A percentile compares a stretch with the other conserved stretches of the same genome.
phyloP scores from a whole-genome alignment of 108 stramenopile genomes.

The Fragilariopsis cylindrus region DNA sequence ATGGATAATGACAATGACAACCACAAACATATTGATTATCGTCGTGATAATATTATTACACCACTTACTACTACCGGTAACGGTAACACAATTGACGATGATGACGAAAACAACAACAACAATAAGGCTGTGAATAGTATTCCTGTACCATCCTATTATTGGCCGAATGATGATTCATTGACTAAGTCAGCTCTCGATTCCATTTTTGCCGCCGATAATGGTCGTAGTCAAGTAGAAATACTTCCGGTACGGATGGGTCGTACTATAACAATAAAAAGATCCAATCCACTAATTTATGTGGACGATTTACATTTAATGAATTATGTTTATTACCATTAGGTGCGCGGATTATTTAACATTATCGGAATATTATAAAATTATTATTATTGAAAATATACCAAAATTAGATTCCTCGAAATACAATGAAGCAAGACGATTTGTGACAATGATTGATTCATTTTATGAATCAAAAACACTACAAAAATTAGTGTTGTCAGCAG shows the following conservation, averaged over 20 bases:
- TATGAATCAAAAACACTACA: conserved; percentile 46
- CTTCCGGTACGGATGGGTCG: conserved; percentile 42
- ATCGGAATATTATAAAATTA: conserved; percentile 8
- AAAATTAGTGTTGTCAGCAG: conserved; percentile 25
- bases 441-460: conserved; percentile 60
- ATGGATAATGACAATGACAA: conserved; percentile 22
- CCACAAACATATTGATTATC: conserved; percentile 2
- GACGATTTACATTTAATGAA: conserved; percentile 30
- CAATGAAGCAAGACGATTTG: conserved; percentile 57
- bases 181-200: conserved; percentile 2
- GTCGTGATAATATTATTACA: background rate
- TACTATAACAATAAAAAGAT: background rate
- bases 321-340: conserved; percentile 38
- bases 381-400: conserved; percentile 35
- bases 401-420: conserved; percentile 25
- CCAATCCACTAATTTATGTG: conserved; percentile 28
- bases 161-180: background rate
- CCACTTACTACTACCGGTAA: background rate
- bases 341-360: conserved; percentile 37
- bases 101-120: conserved; percentile 9
- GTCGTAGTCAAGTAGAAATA: background rate
- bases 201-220: background rate
- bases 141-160: background rate
- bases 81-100: background rate
- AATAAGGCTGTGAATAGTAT: background rate